These are phyloP conservation scores for Fomes fomentarius DNA, from an alignment of 1,284 basidiomycete genomes.

Conservation along the genomic window DNA sequence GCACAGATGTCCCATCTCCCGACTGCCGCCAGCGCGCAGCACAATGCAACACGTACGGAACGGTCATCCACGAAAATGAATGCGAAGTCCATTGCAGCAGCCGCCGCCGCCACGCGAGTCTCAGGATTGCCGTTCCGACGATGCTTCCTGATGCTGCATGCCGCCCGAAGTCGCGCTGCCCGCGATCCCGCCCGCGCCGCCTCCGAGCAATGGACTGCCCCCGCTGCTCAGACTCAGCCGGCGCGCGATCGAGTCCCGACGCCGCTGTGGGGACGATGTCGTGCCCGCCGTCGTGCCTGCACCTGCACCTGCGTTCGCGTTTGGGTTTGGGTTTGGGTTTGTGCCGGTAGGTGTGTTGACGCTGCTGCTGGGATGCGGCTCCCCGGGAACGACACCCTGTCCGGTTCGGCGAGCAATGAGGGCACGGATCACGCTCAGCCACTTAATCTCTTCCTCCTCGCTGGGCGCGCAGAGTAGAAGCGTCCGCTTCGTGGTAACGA, in stretches of 20 bases:
- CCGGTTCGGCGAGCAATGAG: constrained; percentile 77
- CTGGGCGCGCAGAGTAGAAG: constrained; percentile 91
- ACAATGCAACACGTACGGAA: not conserved
- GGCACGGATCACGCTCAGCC: constrained; percentile 93
- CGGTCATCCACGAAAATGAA: not conserved
- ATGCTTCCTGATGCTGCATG: constrained; percentile 26
- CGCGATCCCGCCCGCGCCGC: constrained; percentile 9
- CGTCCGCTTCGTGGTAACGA: constrained; percentile 93
- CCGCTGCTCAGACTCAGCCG: constrained; percentile 35
- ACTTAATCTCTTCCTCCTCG: constrained; percentile 98
- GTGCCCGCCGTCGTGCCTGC: constrained; percentile 7
- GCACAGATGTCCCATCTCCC: not conserved
- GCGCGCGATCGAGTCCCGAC: constrained; percentile 33
- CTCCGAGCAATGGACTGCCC: constrained; percentile 13
- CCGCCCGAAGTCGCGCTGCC: constrained; percentile 9
- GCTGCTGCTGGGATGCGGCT: constrained; percentile 13
- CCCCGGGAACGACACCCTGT: constrained; percentile 46
- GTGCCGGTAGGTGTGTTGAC: no score
- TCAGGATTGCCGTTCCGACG: constrained; percentile 31
- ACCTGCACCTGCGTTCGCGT: constrained; percentile 1
- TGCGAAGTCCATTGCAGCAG: not conserved
- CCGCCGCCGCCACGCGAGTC: not conserved
- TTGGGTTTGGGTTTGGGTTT: not conserved
- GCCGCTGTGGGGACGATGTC: constrained; percentile 11
- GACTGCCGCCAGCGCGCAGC: not conserved